Evolutionary conservation across 1,139 yeast species (phyloP).

Genomic region (Kodamaea arcana): DNA sequence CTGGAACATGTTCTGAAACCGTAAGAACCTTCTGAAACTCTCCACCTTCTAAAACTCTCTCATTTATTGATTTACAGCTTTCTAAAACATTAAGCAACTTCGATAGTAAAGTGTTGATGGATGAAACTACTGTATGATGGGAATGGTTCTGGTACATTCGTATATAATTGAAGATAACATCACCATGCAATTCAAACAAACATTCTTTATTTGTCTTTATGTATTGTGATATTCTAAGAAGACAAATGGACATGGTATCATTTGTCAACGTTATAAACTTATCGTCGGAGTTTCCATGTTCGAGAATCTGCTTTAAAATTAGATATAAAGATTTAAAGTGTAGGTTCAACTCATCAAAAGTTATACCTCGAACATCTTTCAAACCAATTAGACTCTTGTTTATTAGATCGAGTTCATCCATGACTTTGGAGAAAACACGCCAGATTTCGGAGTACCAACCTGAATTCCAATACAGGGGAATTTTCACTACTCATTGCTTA

Average conservation of each 20-base stretch:
- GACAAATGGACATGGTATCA: constrained; percentile 64
- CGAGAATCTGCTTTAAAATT: constrained; percentile 2
- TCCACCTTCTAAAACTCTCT: too few relatives aligned
- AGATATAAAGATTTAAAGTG: constrained; percentile 2
- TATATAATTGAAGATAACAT: constrained; percentile 44
- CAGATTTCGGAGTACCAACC: too few relatives aligned
- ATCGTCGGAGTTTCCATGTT: constrained; percentile 11
- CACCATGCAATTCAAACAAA: constrained; percentile 6
- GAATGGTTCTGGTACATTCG: constrained; percentile 70
- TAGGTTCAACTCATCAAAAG: background rate
- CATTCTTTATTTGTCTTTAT: constrained; percentile 3
- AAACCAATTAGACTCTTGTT: constrained; percentile 1
- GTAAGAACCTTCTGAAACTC: too few relatives aligned
- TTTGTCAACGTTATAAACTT: constrained; percentile 29
- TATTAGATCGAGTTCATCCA: background rate
- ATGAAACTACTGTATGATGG: constrained; percentile 66
- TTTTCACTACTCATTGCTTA: too few relatives aligned
- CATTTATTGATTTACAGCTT: too few relatives aligned
- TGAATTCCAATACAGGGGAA: too few relatives aligned
- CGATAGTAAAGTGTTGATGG: constrained; percentile 54
- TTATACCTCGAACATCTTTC: constrained; percentile 1
- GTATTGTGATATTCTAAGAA: constrained; percentile 48
- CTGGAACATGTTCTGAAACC: background rate
- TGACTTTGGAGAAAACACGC: too few relatives aligned
- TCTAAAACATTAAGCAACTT: constrained; percentile 46